Percentiles rank a stretch among this genome's conserved stretches.
These are phyloP conservation scores for Lasiosphaeria ovina DNA, from an alignment of 495 filamentous ascomycete genomes.

Conservation along the genomic window DNA sequence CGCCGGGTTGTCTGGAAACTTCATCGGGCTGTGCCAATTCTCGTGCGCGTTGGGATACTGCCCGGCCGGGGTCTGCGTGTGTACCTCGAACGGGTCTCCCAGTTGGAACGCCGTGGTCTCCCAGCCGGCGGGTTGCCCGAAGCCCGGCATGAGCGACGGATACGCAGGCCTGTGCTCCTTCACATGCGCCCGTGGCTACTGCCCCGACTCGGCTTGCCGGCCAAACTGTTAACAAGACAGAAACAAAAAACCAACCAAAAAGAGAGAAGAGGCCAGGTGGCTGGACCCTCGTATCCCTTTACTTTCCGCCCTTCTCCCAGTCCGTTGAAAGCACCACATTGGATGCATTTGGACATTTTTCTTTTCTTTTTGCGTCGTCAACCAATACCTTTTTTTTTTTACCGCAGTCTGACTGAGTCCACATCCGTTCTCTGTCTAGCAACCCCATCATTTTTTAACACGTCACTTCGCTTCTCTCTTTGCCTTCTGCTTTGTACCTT, in stretches of 20 bases:
- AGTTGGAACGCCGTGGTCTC: conserved; percentile 25
- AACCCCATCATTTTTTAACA: too few relatives aligned
- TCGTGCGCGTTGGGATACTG: conserved; percentile 43
- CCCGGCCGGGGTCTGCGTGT: conserved; percentile 39
- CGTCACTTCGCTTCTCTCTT: too few relatives aligned
- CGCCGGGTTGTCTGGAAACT: conserved; percentile 33
- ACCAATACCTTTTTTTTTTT: neutral
- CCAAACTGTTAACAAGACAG: conserved; percentile 3
- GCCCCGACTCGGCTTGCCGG: conserved; percentile 40
- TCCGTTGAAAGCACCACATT: conserved; percentile 1
- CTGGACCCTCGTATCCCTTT: neutral
- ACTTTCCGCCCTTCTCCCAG: neutral
- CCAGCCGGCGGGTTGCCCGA: conserved; percentile 30
- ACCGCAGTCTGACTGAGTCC: too few relatives aligned
- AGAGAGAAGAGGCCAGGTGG: neutral
- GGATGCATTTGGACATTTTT: conserved; percentile 4
- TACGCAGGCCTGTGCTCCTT: conserved; percentile 46
- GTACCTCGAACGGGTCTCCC: conserved; percentile 33
- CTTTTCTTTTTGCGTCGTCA: neutral
- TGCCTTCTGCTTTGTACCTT: too few relatives aligned
- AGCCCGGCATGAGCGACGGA: conserved; percentile 31
- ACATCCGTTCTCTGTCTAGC: too few relatives aligned
- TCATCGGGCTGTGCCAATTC: conserved; percentile 42
- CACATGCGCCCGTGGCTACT: conserved; percentile 43
- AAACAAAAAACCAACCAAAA: neutral